Evolutionary conservation across 2,329 filamentous ascomycete species (phyloP).

Genomic region (Aspergillus eucalypticola): DNA sequence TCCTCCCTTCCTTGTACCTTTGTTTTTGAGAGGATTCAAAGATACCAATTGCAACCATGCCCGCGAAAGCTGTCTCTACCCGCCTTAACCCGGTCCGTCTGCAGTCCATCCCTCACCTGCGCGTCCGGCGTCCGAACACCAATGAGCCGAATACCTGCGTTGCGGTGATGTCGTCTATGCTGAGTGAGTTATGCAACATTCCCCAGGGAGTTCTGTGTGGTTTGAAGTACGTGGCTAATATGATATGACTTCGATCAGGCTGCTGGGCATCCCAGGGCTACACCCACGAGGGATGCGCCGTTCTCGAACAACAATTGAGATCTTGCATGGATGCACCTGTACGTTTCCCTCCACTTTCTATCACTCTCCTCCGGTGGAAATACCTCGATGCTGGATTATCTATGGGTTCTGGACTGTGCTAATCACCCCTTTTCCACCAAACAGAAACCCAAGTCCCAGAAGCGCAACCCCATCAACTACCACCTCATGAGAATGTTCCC

Average conservation of each 20-base stretch:
- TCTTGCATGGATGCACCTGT: constrained; percentile 79
- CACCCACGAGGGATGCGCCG: constrained; percentile 58
- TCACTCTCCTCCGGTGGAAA: too few relatives aligned
- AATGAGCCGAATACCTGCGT: constrained; percentile 65
- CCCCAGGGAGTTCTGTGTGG: background rate
- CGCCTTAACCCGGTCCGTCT: constrained; percentile 48
- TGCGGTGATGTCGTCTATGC: constrained; percentile 65
- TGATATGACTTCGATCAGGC: constrained; percentile 27
- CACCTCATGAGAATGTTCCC: constrained; percentile 78
- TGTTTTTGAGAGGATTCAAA: background rate
- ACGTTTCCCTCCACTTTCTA: constrained; percentile 35
- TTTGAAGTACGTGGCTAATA: too few relatives aligned
- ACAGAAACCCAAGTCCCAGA: constrained; percentile 57
- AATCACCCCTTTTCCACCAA: constrained; percentile 9
- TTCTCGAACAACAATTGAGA: constrained; percentile 62
- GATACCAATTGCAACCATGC: constrained; percentile 35
- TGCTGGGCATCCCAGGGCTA: constrained; percentile 52
- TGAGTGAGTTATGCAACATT: constrained; percentile 54
- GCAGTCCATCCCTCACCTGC: constrained; percentile 56
- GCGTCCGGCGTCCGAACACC: constrained; percentile 64
- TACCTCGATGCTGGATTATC: too few relatives aligned
- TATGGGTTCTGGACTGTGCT: background rate
- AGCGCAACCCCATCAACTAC: constrained; percentile 86
- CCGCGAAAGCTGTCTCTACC: constrained; percentile 46
- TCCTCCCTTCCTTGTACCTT: constrained; percentile 9